A percentile compares a stretch with the other conserved stretches of the same genome.
Conservation (phyloP, 208 protist species). For the Trichomonas vaginalis region DNA sequence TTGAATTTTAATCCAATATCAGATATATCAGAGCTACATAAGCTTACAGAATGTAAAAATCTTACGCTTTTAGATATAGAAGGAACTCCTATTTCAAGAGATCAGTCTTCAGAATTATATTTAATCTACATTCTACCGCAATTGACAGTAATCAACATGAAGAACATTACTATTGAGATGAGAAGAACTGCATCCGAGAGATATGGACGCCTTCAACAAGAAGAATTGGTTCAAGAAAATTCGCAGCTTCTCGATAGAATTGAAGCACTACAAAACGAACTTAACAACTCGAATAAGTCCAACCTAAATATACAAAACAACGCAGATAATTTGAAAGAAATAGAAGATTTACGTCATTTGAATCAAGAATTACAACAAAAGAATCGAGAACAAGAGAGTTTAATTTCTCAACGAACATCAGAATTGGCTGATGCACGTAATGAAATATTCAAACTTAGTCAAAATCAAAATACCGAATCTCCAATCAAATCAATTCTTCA, state of each 20-base stretch:
- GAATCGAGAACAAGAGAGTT: background rate
- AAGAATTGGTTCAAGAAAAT: background rate
- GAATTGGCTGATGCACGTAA: background rate
- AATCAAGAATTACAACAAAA: background rate
- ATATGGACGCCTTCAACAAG: background rate
- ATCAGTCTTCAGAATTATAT: background rate
- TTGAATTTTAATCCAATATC: background rate
- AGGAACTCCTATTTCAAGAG: background rate
- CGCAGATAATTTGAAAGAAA: background rate
- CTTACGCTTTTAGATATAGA: background rate
- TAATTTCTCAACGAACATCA: background rate
- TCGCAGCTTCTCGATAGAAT: background rate
- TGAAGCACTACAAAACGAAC: background rate
- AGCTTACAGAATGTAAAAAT: background rate
- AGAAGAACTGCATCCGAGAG: background rate
- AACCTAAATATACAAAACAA: background rate
- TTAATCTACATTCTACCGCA: background rate
- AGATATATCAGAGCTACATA: background rate
- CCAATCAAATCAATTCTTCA: background rate
- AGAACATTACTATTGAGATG: background rate
- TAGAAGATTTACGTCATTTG: background rate
- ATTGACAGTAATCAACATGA: background rate
- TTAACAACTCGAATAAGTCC: too few species aligned
- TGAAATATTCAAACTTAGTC: too few species aligned
- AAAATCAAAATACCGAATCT: background rate